These are phyloP conservation scores for Multifurca ochricompacta DNA, from an alignment of 768 basidiomycete genomes.

Conservation along the genomic window DNA sequence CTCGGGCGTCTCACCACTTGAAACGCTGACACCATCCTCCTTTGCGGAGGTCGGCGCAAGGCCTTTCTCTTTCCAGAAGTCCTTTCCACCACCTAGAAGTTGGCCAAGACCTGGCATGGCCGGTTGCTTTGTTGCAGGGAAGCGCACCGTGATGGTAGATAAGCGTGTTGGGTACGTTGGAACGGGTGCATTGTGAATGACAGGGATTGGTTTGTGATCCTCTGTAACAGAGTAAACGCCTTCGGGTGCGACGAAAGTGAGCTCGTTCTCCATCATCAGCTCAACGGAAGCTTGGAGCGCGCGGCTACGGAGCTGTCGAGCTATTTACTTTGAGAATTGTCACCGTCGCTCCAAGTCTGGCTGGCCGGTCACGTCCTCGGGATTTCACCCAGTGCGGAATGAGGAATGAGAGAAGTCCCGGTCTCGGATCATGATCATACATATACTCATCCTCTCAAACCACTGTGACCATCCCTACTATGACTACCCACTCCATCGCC, in stretches of 20 bases:
- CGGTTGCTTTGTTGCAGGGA: conserved; percentile 47
- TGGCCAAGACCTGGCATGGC: conserved; percentile 58
- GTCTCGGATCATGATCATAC: conserved; percentile 25
- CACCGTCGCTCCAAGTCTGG: background rate
- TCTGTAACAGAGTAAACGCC: conserved; percentile 86
- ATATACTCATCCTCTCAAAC: conserved; percentile 18
- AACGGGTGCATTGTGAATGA: conserved; percentile 32
- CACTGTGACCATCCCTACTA: conserved; percentile 26
- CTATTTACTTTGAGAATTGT: background rate
- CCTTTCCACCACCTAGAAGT: conserved; percentile 60
- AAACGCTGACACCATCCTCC: conserved; percentile 60
- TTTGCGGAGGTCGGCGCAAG: conserved; percentile 17
- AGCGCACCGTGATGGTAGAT: conserved; percentile 54
- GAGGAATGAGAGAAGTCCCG: background rate
- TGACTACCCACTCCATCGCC: conserved; percentile 18
- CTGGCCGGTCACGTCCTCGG: conserved; percentile 21
- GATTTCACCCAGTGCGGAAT: conserved; percentile 11
- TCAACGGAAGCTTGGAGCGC: conserved; percentile 4
- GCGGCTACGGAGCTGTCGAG: background rate
- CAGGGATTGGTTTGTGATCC: conserved; percentile 62
- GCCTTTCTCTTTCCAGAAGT: conserved; percentile 49
- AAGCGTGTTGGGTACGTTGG: conserved; percentile 51
- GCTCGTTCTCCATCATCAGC: conserved; percentile 61
- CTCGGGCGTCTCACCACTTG: conserved; percentile 76
- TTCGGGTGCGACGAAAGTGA: conserved; percentile 82